Conservation (phyloP, 352 stramenopile genomes). For the Pythium plurisporium region DNA sequence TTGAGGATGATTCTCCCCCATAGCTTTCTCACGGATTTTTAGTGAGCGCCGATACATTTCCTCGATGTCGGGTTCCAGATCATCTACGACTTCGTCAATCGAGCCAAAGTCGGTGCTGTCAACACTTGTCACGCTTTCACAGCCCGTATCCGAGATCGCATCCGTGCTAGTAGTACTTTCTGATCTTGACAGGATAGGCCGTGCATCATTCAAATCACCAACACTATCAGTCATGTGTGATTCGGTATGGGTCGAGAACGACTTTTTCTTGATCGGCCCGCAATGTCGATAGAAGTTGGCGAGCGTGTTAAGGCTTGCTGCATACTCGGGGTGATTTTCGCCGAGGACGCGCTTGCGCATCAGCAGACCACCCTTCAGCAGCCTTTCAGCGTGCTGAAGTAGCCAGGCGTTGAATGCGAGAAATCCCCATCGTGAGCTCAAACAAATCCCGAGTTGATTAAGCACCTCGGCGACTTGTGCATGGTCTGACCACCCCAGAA, state of each 20-base stretch:
- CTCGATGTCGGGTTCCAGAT: slow-evolving; percentile 46
- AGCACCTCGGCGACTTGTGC: slow-evolving; percentile 75
- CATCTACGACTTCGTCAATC: slow-evolving; percentile 8
- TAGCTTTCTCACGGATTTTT: slow-evolving; percentile 62
- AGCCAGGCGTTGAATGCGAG: slow-evolving; percentile 72
- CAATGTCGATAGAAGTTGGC: slow-evolving; percentile 85
- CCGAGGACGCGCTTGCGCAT: slow-evolving; percentile 73
- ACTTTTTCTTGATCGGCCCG: slow-evolving; percentile 22
- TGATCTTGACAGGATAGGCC: slow-evolving; percentile 8
- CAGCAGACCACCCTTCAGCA: slow-evolving; percentile 62
- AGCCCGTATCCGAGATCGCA: slow-evolving; percentile 8
- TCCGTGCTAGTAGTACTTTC: slow-evolving; percentile 8
- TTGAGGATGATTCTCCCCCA: slow-evolving; percentile 67
- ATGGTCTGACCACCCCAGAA: slow-evolving; percentile 69
- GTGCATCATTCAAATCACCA: slow-evolving; percentile 17
- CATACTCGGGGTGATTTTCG: slow-evolving; percentile 73
- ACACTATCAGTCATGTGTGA: slow-evolving; percentile 12
- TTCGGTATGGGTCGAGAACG: neutral
- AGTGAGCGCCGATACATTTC: slow-evolving; percentile 72
- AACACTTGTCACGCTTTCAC: slow-evolving; percentile 16
- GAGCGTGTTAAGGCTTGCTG: slow-evolving; percentile 79
- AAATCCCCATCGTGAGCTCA: slow-evolving; percentile 68
- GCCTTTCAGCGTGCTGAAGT: slow-evolving; percentile 62
- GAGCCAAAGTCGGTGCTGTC: slow-evolving; percentile 17
- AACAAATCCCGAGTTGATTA: slow-evolving; percentile 75